phyloP scores from a whole-genome alignment of 2,329 filamentous ascomycete genomes.

The Verticillium alfalfae region DNA sequence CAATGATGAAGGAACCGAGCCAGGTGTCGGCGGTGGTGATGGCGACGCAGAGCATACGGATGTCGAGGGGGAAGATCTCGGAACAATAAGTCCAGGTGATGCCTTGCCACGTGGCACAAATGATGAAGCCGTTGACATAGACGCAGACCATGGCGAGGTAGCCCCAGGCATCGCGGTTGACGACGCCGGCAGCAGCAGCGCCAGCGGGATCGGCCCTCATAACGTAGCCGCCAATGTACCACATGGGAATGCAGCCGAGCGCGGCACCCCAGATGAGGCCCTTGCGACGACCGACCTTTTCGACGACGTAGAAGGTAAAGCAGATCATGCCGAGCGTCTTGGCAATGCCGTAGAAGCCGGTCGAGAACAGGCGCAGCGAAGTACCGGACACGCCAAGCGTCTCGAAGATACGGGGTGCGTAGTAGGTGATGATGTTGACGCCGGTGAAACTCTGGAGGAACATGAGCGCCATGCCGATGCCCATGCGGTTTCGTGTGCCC shows the following conservation, averaged over 20 bases:
- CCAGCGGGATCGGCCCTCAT: slow-evolving; percentile 22
- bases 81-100: slow-evolving; percentile 39
- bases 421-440: slow-evolving; percentile 58
- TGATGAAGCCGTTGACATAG: slow-evolving; percentile 35
- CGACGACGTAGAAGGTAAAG: slow-evolving; percentile 38
- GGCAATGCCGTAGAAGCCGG: slow-evolving; percentile 33
- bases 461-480: slow-evolving; percentile 49
- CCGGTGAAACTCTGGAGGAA: slow-evolving; percentile 32
- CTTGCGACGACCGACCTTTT: slow-evolving; percentile 40
- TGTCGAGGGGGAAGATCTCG: slow-evolving; percentile 38
- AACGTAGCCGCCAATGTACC: slow-evolving; percentile 32
- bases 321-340: slow-evolving; percentile 29
- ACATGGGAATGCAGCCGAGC: slow-evolving; percentile 31
- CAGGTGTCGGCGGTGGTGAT: slow-evolving; percentile 28
- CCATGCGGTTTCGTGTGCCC: slow-evolving; percentile 34
- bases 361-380: slow-evolving; percentile 26
- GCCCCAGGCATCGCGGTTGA: slow-evolving; percentile 32
- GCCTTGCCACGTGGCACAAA: slow-evolving; percentile 34
- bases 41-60: slow-evolving; percentile 27
- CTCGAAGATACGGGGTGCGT: slow-evolving; percentile 31
- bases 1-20: slow-evolving; percentile 33
- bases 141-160: slow-evolving; percentile 39
- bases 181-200: slow-evolving; percentile 38
- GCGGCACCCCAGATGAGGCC: slow-evolving; percentile 37
- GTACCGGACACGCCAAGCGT: slow-evolving; percentile 28